These are phyloP conservation scores for Zymoseptoria tritici DNA, from an alignment of 2,329 filamentous ascomycete species.

Conservation along the genomic window DNA sequence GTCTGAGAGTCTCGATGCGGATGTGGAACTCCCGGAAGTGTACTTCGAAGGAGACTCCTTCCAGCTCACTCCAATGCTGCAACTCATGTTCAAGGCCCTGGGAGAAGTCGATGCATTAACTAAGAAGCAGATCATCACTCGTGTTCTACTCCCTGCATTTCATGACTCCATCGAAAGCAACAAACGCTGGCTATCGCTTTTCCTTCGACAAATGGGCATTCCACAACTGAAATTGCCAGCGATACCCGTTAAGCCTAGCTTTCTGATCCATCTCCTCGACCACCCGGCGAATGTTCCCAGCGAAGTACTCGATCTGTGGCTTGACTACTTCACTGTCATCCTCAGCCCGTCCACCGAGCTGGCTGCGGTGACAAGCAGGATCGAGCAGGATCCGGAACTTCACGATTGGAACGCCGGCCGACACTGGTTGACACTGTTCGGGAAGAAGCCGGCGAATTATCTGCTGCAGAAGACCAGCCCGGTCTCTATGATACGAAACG, in stretches of 20 bases:
- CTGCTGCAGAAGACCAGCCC: background rate
- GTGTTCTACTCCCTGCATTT: slow-evolving; percentile 14
- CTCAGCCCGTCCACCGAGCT: slow-evolving; percentile 20
- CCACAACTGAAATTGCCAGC: background rate
- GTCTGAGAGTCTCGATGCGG: slow-evolving; percentile 15
- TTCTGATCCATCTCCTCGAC: slow-evolving; percentile 7
- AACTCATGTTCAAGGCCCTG: slow-evolving; percentile 5
- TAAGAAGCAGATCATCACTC: slow-evolving; percentile 5
- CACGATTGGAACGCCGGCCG: slow-evolving; percentile 10
- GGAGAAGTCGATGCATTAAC: background rate
- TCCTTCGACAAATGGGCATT: slow-evolving; percentile 4
- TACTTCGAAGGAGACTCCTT: slow-evolving; percentile 10
- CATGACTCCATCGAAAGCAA: slow-evolving; percentile 8
- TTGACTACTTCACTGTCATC: slow-evolving; percentile 17
- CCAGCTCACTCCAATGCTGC: slow-evolving; percentile 5
- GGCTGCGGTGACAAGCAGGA: slow-evolving; percentile 19
- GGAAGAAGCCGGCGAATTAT: background rate
- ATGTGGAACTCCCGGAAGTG: slow-evolving; percentile 29
- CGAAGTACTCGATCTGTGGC: slow-evolving; percentile 21
- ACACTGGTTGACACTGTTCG: slow-evolving; percentile 26
- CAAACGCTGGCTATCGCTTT: slow-evolving; percentile 13
- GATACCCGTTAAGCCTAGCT: slow-evolving; percentile 2
- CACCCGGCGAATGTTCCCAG: slow-evolving; percentile 15
- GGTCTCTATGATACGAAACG: background rate
- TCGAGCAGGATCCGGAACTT: slow-evolving; percentile 11